Conservation (phyloP, 2,329 filamentous ascomycete genomes). For the Nigrospora sphaerica region DNA sequence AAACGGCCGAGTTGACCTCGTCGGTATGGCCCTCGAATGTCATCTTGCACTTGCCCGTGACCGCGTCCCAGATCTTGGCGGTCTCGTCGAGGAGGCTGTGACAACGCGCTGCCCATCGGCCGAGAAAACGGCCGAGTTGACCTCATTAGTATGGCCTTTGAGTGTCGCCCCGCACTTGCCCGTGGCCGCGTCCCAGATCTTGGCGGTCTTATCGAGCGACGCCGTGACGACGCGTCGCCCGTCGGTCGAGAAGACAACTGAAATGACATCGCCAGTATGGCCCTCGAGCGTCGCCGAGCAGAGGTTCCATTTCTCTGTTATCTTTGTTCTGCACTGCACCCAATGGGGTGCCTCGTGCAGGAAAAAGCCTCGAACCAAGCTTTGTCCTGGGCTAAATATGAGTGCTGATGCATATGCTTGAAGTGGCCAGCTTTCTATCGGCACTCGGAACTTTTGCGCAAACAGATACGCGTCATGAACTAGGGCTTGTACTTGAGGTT, state of each 20-base stretch:
- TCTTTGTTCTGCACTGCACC: constrained; percentile 7
- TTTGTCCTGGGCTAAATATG: constrained; percentile 15
- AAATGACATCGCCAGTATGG: not conserved
- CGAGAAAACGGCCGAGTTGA: no score
- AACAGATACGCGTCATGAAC: no score
- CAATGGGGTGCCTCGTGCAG: constrained; percentile 9
- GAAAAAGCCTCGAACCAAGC: constrained; percentile 10
- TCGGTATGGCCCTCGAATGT: not conserved
- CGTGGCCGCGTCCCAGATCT: no score
- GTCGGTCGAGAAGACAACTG: not conserved
- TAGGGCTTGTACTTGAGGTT: not conserved
- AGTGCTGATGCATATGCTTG: no score
- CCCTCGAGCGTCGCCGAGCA: not conserved
- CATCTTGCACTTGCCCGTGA: not conserved
- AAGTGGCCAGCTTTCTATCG: no score
- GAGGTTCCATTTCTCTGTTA: constrained; percentile 1
- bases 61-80: not conserved
- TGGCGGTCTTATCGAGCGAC: no score
- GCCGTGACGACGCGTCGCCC: no score
- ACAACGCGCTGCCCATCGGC: no score
- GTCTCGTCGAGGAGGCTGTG: no score
- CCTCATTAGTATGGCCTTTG: no score
- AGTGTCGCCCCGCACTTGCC: no score
- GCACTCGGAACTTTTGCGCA: no score
- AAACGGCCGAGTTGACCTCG: not conserved